Evolutionary conservation across 73 alveolate species (phyloP), one percentile per base, ranked within the genome.

Genomic region (Symbiodinium natans): DNA sequence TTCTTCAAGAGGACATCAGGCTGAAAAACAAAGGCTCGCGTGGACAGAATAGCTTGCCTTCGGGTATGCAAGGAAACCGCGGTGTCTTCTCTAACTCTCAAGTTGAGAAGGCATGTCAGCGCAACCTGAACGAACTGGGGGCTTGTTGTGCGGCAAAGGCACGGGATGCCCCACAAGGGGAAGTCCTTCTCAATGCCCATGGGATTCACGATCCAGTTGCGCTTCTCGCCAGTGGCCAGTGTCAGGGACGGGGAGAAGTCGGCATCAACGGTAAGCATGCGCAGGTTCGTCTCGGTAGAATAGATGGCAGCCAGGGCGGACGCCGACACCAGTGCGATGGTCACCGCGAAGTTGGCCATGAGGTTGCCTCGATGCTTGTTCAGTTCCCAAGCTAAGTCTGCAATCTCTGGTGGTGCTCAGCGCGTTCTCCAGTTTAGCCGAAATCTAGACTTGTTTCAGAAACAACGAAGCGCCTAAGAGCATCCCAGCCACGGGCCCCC

Each of bases 151-250:
- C n/a, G n/a, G n/a, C n/a, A n/a, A n/a, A n/a, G 68, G 68, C n/a
- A 52, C 23, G 74, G 42, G 46, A 89, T 89, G 52, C 36, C 96
- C 96, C 96, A 89, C 17, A 23, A 73, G 13, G 96, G 96, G 96
- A 86, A 86, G 31, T 11, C 41, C 41, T 5, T 13, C 19, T 54
- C 93, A 33, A 54, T 54, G 41, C 93, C 93, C n/a, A 15, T 36
- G 41, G 93, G 93, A 29, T 86, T 52, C 83, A 86, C 83, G 40
- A 86, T 19, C 93, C 93, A 86, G 21, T 83, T 39, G 17, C 93
- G 56, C 93, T 86, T 86, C 34, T 54, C 83, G 34, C 40, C 71
- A n/a, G 83, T 15, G 31, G 93, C 56, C 83, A 86, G 31, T 5
- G 3, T 13, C 93, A 85, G 21, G 52, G 93, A 33, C 31, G 93